Conservation (phyloP, 495 filamentous ascomycete genomes). For the Articulospora tetracladia region DNA sequence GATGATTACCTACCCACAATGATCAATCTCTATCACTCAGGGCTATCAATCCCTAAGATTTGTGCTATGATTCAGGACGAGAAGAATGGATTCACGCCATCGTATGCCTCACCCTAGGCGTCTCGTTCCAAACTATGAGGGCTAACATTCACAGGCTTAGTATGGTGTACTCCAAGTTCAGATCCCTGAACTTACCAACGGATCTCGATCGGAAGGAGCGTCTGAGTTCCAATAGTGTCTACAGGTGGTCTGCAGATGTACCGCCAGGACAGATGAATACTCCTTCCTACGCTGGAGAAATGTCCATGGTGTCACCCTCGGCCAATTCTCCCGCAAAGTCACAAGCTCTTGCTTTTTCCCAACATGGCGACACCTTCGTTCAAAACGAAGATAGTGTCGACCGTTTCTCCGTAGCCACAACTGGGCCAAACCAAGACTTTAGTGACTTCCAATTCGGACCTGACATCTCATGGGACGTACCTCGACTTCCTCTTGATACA, state of each 20-base stretch:
- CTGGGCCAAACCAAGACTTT: too few relatives aligned
- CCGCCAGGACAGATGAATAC: background rate
- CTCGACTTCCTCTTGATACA: too few relatives aligned
- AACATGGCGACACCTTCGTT: background rate
- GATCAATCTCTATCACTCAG: background rate
- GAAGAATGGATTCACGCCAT: constrained; percentile 8
- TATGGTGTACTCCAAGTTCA: constrained; percentile 19
- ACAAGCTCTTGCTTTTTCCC: background rate
- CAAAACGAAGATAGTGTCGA: too few relatives aligned
- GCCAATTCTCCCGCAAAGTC: background rate
- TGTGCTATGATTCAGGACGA: background rate
- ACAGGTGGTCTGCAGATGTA: background rate
- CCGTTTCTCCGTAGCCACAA: too few relatives aligned
- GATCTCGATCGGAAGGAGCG: constrained; percentile 11
- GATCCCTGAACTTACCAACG: constrained; percentile 13
- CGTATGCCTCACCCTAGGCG: constrained; percentile 3
- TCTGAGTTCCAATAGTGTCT: constrained; percentile 6
- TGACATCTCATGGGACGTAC: too few relatives aligned
- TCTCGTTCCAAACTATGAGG: too few relatives aligned
- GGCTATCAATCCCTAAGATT: constrained; percentile 7
- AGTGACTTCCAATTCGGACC: too few relatives aligned
- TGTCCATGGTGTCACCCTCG: background rate
- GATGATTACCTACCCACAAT: constrained; percentile 6
- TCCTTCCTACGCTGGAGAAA: background rate
- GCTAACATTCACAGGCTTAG: background rate